Base-by-base conservation (phyloP, 768 basidiomycete genomes). In the Tephrocybe sp. region DNA sequence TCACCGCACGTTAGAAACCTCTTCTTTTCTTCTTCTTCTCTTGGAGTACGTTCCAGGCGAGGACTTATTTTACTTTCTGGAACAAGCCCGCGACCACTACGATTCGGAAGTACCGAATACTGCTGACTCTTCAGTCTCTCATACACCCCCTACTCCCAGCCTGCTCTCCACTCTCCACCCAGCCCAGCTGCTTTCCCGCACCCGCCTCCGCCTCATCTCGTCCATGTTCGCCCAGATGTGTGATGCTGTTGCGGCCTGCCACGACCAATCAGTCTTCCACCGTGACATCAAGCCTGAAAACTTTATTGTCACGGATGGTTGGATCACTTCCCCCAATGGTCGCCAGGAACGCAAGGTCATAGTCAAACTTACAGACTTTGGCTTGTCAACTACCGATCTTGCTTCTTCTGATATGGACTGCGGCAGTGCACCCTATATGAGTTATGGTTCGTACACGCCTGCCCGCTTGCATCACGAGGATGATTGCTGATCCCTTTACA, bases 171-270 rank as follows among this genome's bases (percentile, higher is more conserved):
- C 85, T 56, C 80, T 85, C 61, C 85, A 82, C 65, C 90, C 84
- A 39, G 77, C 82, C 25, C 87, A 93, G 57, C 76, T 97, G 26
- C 86, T 99, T 48, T 91, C 90, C 23, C 83, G 84, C 50, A 88
- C 87, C 34, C 88, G 96, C 51, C 82, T 99, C 24, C 88, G 90
- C 14, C 83, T 99, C 58, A 93, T 99, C 63, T 85, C 94, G 3
- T 88, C 90, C 65, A 99, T 99, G 96, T 98, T 99, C 70, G 76
- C 84, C 17, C 97, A 98, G 72, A 99, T 99, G 96, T 98, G 96
- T 65, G 92, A 95, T 57, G 95, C 96, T 38, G 95, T 99, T 11
- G 91, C 92, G 3, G 84, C 88, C 5, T 98, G 96, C 71, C 96
- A 99, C 65, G 86, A 86, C 15, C 84, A 87, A 55, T 86, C 86